Base-by-base conservation (phyloP, 768 basidiomycete genomes). In the Kondoa subrosea region DNA sequence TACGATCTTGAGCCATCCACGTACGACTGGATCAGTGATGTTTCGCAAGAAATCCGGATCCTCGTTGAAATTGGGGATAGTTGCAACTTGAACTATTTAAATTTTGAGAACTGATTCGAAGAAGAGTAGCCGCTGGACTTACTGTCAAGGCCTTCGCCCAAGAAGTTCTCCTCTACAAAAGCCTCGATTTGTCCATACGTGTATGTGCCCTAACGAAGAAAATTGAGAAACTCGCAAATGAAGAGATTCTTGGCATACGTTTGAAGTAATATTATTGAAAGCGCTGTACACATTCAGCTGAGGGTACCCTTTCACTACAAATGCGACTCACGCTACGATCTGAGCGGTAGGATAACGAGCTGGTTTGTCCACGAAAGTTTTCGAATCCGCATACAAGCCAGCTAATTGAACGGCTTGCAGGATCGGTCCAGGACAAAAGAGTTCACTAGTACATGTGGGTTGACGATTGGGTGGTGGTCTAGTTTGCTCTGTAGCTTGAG, bases 321-420 rank as follows among this genome's bases (percentile, higher is more conserved):
- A 31, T 34, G 34, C 27, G 21, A 64, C 59, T 4, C 4, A 31
- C 59, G 59, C 30, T 4, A 31, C 59, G 30, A 26, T 31, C 16
- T 31, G 30, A 26, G 63, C 63, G 25, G 29, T 34, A 64, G 69
- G 27, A 32, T 61, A 58, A 21, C 14, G 12, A 12, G 67, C 69
- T n/a, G 67, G 69, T 64, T 75, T 76, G 80, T 93, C 91, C 4
- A 87, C 87, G 76, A 93, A 85, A 0, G 88, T 91, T 78, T 95
- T 93, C 59, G 85, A 84, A 76, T 95, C 91, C 0, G 81, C 75
- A 74, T 82, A 95, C 30, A 87, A 78, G 56, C 81, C 76, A 0
- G 90, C 89, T 69, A 93, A 72, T 75, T 90, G 86, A 69, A 92
- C 85, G 0, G 88, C 86, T 82, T 93, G 90, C 29, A 95, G 80